Evolutionary conservation across 2,329 filamentous ascomycete genomes (phyloP), one percentile per base, ranked within the genome.

Genomic region (Penicillium sp.): DNA sequence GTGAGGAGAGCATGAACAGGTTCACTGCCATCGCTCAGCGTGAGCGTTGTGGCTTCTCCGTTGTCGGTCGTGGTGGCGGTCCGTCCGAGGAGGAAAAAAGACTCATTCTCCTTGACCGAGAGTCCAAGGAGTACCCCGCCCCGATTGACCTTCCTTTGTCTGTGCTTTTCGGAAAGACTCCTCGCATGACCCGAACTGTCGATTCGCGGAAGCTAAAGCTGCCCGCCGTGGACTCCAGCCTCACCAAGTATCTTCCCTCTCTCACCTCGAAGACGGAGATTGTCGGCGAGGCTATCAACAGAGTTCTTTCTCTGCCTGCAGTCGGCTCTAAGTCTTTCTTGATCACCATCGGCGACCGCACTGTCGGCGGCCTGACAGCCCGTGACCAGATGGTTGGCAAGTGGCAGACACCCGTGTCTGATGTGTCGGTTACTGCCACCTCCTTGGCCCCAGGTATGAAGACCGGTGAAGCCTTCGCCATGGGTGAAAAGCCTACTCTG

Each of bases 301-400:
- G 91, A 59, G 91, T 97, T 3, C 85, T 97, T 53, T 85, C 85
- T 48, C 81, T 97, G 50, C 93, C 94, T 20, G 85, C 92, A 1
- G 94, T 97, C 22, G 93, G 92, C n/a, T 97, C 92, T 22, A 97
- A 97, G 76, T 92, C 89, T 22, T 99, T 97, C 79, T 81, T 99
- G 37, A 97, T 99, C 69, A 97, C 94, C 2, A 99, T 97, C 63
- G 92, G 89, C 48, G 94, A 97, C 74, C 85, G 94, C 60, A 91
- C 89, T 29, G 92, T 97, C 31, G 93, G 93, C 62, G 94, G 93
- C 49, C 81, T 97, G 56, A 92, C 90, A 8, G 86, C 89, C 10
- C 85, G 92, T 61, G 94, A 97, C 70, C 94, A 97, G 74, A 92
- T 97, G 85, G 93, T 97, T 52, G 94, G 94, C 1, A 91, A 90